These are phyloP conservation scores for Pleoardoris graminearum DNA, from an alignment of 2,329 filamentous ascomycete genomes.

Conservation along the genomic window DNA sequence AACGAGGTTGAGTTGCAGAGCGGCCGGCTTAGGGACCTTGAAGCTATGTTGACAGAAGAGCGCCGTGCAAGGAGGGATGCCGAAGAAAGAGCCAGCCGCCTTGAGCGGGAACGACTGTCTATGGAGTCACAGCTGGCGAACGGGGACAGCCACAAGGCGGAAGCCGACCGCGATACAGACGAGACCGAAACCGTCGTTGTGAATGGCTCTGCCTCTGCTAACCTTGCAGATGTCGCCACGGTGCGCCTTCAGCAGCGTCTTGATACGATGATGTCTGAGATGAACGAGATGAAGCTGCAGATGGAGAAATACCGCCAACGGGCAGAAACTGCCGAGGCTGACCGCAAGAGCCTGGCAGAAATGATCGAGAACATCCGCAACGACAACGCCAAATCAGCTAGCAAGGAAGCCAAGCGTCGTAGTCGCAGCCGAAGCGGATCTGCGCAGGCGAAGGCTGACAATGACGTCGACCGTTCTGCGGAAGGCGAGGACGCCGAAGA, in stretches of 20 bases:
- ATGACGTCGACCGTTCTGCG: conserved; percentile 23
- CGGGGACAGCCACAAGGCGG: conserved; percentile 21
- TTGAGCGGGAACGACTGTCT: conserved; percentile 58
- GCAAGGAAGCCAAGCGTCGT: conserved; percentile 32
- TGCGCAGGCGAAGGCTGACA: conserved; percentile 10
- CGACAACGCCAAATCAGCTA: conserved; percentile 59
- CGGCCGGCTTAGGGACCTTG: conserved; percentile 77
- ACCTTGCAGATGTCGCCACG: conserved; percentile 42
- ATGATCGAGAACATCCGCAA: conserved; percentile 83
- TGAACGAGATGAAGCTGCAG: conserved; percentile 78
- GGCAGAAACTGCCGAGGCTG: conserved; percentile 78
- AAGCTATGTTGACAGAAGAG: conserved; percentile 77
- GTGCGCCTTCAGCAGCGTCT: conserved; percentile 69
- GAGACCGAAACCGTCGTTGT: conserved; percentile 19
- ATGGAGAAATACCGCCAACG: conserved; percentile 76
- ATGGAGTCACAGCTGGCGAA: conserved; percentile 35
- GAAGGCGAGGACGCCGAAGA: conserved; percentile 33
- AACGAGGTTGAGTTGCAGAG: conserved; percentile 85
- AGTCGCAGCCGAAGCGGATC: conserved; percentile 30
- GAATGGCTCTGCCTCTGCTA: conserved; percentile 28
- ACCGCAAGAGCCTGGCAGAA: conserved; percentile 78
- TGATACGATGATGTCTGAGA: conserved; percentile 75
- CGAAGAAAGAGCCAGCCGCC: conserved; percentile 75
- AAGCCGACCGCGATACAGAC: conserved; percentile 15
- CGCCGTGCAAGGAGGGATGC: conserved; percentile 79